Base-by-base conservation (phyloP, 352 stramenopile species). In the Thalassiosira ordinaria region DNA sequence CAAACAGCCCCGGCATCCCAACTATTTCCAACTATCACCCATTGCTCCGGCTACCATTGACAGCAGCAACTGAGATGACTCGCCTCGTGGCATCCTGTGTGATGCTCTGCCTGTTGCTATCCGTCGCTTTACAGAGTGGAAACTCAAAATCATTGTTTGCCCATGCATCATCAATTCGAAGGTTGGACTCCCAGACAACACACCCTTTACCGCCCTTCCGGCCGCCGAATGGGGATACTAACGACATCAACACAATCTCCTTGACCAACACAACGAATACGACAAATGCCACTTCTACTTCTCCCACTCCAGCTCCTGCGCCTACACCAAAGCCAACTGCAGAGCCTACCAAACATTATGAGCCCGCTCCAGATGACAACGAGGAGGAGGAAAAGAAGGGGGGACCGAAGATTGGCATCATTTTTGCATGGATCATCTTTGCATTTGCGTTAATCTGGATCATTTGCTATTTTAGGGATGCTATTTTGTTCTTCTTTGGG, bases 401-500 rank as follows among this genome's bases (percentile, higher is more conserved):
- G 33, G 41, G 39, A 37, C 27, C 44, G 20, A 69, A 57, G 11
- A 33, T 53, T 20, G 35, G 31, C 8, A 62, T 56, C 1, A 55
- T 53, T 22, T 64, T 78, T 37, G 16, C 71, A 1, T 78, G 59
- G 57, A 56, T 71, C 13, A 9, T 52, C 8, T 8, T 62, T 1
- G 1, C 41, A 16, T 61, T 69, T 41, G 47, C n/a, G 4, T 22
- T 39, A 1, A 61, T 78, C 39, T 78, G 59, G 27, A 6, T 62
- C 13, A 1, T 55, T 14, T 69, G 41, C 27, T 78, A 78, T 49
- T 78, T 78, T 63, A 16, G 57, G 26, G 51, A 71, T 56, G 35
- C 47, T 24, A 71, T 78, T 35, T 11, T 39, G 8, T 78, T 78
- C 59, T 78, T 78, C 47, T 63, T 78, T 20, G 44, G 31, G 31